phyloP scores from a whole-genome alignment of 106 monocot genomes.

The Allium cepa region DNA sequence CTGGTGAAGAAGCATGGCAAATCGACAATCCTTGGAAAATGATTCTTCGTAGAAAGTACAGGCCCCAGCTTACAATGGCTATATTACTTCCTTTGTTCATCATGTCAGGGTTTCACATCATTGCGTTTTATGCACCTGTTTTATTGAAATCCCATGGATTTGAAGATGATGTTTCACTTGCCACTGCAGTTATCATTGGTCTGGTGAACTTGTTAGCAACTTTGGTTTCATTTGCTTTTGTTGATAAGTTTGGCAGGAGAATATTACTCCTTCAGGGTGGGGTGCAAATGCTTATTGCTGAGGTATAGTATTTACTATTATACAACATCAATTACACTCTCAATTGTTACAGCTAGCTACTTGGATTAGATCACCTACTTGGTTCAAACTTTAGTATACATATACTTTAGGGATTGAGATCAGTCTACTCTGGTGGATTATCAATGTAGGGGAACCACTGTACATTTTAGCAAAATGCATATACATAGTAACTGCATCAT shows the following conservation, averaged over 20 bases:
- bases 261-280: conserved; percentile 49
- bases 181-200: conserved; percentile 51
- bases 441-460: too few species aligned
- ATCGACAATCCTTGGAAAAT: background rate
- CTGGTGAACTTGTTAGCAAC: conserved; percentile 50
- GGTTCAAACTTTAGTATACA: too few species aligned
- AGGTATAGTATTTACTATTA: conserved; percentile 13
- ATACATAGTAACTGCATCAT: too few species aligned
- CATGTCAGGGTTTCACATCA: conserved; percentile 45
- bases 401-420: too few species aligned
- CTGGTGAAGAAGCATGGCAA: background rate
- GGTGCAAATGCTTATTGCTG: conserved; percentile 42
- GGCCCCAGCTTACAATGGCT: conserved; percentile 30
- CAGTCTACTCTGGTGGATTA: too few species aligned
- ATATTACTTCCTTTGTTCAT: conserved; percentile 12
- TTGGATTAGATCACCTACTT: too few species aligned
- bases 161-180: conserved; percentile 35
- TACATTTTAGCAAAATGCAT: too few species aligned
- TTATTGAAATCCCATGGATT: conserved; percentile 66
- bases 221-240: conserved; percentile 36
- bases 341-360: too few species aligned
- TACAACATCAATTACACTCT: too few species aligned
- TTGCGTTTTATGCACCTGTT: conserved; percentile 71
- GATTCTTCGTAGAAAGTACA: conserved; percentile 21
- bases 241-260: conserved; percentile 39